Evolutionary conservation across 2,329 filamentous ascomycete species (phyloP), one percentile per base, ranked within the genome.

Genomic region (Diaporthe australafricana): DNA sequence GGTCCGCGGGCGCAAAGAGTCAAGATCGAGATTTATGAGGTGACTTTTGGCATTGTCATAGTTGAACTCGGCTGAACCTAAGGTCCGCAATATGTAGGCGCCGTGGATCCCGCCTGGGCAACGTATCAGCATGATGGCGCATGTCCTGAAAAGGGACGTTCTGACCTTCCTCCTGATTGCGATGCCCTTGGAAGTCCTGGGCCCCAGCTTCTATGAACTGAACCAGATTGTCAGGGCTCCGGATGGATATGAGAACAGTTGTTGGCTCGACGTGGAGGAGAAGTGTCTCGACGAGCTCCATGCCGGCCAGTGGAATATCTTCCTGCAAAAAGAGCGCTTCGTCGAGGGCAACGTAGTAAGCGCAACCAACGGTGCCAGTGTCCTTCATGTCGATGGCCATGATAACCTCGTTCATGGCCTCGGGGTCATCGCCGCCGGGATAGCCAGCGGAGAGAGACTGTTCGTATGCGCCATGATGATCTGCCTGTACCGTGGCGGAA

Each of bases 371-470:
- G 0, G 88, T 91, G 0, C 89, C 90, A 38, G 89, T 87, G n/a
- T 91, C 88, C 74, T 88, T 90, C 79, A 96, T 86, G 72, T 97
- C 91, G 30, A 98, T 84, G 0, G 94, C 93, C 90, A 97, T 94
- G 71, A 97, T 88, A 32, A 94, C 83, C 78, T 96, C 93, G 70
- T 89, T 88, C 47, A 91, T 78, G 0, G 83, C 79, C 20, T 78
- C 77, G 3, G 66, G 52, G 4, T 76, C 73, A 27, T 75, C 74
- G 14, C 73, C 70, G 72, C 74, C 32, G 57, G 74, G 17, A 38
- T 20, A 35, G n/a, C 55, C 52, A 32, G 7, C 45, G 20, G 66
- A 38, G 5, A 16, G 17, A 35, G n/a, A 30, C 20, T 40, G 30
- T 35, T 42, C 42, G 8, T 48, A n/a, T 16, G 32, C 40, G 48